Evolutionary conservation across 208 protist genomes (phyloP), one percentile per base, ranked within the genome.

Genomic region (Leishmania mexicana): DNA sequence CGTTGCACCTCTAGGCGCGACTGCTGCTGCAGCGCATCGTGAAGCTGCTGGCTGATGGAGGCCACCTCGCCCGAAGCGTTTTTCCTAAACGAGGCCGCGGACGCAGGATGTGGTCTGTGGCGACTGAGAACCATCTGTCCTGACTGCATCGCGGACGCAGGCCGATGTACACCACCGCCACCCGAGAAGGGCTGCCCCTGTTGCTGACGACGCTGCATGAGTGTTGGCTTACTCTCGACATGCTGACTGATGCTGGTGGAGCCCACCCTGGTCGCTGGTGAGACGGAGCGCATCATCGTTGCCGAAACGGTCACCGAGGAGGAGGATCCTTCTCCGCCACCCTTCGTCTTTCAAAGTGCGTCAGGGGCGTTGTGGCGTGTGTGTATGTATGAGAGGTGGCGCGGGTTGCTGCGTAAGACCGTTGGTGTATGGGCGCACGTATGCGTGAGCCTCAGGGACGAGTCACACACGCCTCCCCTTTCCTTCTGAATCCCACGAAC

Each of bases 1-100:
- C 89, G 88, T 47, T 89, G 78, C 40, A 76, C 76, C 64, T 92
- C 85, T 40, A 92, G 42, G 35, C 65, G 83, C 17, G 83, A 78
- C 54, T 89, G 83, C 42, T 85, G 83, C 65, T 84, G 76, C 31
- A 94, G 78, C 28, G 75, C 75, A 58, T 88, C 85, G 5, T 75
- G 58, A 5, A 92, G 79, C 76, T 92, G 84, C 73, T 93, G 86
- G 13, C 87, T 74, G 35, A 96, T 83, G 73, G 87, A 89, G 68
- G 81, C 71, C 58, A 85, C 78, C 60, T 93, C 90, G 70, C 78
- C 80, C 1, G 74, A 64, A 60, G 21, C 13, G 62, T 17, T 42
- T 76, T 72, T 1, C 45, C 45, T 24, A 40, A 75, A 31, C 45
- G 42, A 13, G 64, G 28, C 28, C 72, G 67, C 21, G 45, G 72